Base-by-base conservation (phyloP, 208 protist species). In the Eutreptiella sp. region DNA sequence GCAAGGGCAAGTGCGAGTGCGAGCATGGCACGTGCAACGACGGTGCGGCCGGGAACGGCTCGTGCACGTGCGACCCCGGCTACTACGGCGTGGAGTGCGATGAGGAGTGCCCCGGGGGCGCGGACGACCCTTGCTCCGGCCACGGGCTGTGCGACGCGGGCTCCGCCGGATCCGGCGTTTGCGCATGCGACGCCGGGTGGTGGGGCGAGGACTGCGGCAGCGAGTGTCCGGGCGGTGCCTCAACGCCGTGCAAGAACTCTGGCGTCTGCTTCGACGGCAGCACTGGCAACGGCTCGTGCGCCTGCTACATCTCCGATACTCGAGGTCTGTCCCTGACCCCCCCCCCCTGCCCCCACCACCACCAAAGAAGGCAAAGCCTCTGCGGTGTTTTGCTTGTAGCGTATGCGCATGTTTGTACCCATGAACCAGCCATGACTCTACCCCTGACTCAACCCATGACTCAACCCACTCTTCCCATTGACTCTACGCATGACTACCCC, bases 181-280 rank as follows among this genome's bases (percentile, higher is more conserved):
- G 50, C 29, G 36, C 9, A 16, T 57, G 50, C 23, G 14, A 31
- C 14, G 50, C 31, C 36, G 39, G 47, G 7, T 64, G 63, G 24
- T 64, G 50, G 48, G 58, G 58, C 5, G 11, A 16, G 21, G 24
- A n/a, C 24, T 64, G 58, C 50, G 9, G 23, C 7, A 62, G 50
- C 50, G 48, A 64, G 58, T 64, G 58, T 43, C 41, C 58, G 9
- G 58, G 58, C 29, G 43, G 48, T 19, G 58, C 58, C 14, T 63
- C n/a, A 4, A 46, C 46, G 26, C 58, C 58, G 53, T 64, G 58
- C 58, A 43, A 5, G n/a, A 50, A 50, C 4, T 50, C 21, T 50
- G 58, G 58, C 23, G n/a, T 14, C 14, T 64, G 58, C 53, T 63
- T 5, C 50, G 58, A 64, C 21, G 58, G 58, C 7, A 5, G 24